Evolutionary conservation across 2,329 filamentous ascomycete species (phyloP), one percentile per base, ranked within the genome.

Genomic region (Raffaelea deltoideospora): DNA sequence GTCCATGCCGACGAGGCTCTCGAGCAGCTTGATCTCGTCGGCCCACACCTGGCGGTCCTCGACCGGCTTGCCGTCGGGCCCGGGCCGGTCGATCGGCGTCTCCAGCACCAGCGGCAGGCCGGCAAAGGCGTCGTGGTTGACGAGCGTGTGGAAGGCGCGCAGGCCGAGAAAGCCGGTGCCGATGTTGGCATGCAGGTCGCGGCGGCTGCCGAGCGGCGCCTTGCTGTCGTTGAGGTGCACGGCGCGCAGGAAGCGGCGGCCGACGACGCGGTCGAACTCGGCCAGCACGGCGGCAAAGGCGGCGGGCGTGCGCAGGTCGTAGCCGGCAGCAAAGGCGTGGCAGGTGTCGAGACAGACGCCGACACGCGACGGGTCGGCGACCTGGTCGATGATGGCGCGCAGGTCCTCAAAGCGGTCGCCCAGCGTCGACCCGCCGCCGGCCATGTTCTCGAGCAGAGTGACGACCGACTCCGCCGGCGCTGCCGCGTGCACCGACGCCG

Each of bases 311-410:
- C 85, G 74, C 23, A 98, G 59, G 54, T 98, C 90, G 54, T 96
- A 90, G 6, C 90, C 90, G 0, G 84, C 87, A 0, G 88, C 88
- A 56, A 96, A 96, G 40, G 86, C 77, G 57, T 98, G 90, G 59
- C 90, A 98, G 0, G 90, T 98, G 54, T 98, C 90, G 39, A 98
- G 75, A 56, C 90, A 98, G 15, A 98, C 86, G 32, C 88, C 90
- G 2, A 98, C 78, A 23, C 90, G 76, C 31, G 64, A 56, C 60
- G 94, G 92, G 54, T 93, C 75, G 18, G 86, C 70, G 19, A 96
- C 72, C 9, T 76, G 65, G 13, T 69, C 69, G 47, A 98, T 92
- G 44, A 95, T 83, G 49, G 86, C 81, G 11, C 79, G 69, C 33
- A 98, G 68, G 49, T 98, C 88, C 53, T 87, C 77, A 53, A 94